phyloP scores from a whole-genome alignment of 257 asterid species.

The Solanum gracilifrons region DNA sequence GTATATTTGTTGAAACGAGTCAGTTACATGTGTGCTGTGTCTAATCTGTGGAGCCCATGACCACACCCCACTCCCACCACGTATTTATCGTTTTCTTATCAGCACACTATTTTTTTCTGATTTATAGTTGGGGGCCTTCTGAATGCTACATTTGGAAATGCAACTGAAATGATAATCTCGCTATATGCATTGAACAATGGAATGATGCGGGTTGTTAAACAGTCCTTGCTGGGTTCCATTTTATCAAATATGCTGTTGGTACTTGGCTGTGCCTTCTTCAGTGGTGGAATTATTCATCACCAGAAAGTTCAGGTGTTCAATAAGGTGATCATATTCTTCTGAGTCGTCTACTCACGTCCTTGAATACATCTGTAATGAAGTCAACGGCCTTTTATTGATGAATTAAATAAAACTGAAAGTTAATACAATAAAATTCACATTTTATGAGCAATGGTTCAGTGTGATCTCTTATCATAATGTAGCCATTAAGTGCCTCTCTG shows the following conservation, averaged over 20 bases:
- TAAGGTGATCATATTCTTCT: constrained; percentile 38
- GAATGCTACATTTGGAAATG: constrained; percentile 94
- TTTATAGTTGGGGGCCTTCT: constrained; percentile 91
- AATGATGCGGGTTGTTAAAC: constrained; percentile 90
- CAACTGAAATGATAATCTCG: constrained; percentile 94
- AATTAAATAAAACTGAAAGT: not conserved
- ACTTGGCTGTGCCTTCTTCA: constrained; percentile 93
- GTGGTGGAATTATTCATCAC: constrained; percentile 75
- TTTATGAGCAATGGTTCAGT: not conserved
- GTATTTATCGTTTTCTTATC: not conserved
- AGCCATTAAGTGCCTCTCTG: not conserved
- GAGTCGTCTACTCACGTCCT: not conserved
- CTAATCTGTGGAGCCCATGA: not conserved
- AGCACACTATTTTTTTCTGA: not conserved
- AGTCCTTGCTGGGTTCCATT: constrained; percentile 85
- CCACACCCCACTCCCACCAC: not conserved
- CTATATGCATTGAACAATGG: constrained; percentile 84
- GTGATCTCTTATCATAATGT: not conserved
- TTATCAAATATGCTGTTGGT: constrained; percentile 96
- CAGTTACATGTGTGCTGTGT: not conserved
- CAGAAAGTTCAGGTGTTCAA: constrained; percentile 70
- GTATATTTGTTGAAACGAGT: not conserved
- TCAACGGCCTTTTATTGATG: constrained; percentile 1
- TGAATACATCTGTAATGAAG: not conserved
- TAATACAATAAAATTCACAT: not conserved